Evolutionary conservation across 2,329 filamentous ascomycete genomes (phyloP), one percentile per base, ranked within the genome.

Genomic region (Paraconiothyrium brasiliense): DNA sequence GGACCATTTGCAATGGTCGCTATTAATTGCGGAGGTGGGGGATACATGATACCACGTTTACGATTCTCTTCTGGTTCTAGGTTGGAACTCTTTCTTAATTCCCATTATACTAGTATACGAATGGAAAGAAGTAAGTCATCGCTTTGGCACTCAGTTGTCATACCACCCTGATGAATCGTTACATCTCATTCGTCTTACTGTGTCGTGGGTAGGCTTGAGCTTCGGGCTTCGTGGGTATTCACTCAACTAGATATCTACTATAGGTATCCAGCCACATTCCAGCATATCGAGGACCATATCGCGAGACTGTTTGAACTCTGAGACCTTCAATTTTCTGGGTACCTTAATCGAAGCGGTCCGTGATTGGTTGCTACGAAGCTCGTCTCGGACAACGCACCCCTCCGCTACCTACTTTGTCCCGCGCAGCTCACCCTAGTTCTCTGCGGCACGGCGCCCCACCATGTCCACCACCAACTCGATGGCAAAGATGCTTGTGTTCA

Each of bases 381-480:
- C 46, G 41, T 16, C 34, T 72, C 67, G 69, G 68, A 68, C 64
- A 35, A 57, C 57, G 69, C 67, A 70, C 67, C 62, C 41, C 56
- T 60, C 67, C 64, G 61, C 65, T 59, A 47, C 48, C 65, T 59
- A 47, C 48, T 62, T 66, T 64, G 64, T 70, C 59, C 67, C 66
- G 66, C 62, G 22, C 44, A 51, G 24, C 39, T 54, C 39, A 50
- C 35, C 55, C 54, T 58, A 51, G 30, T 30, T 30, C 47, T 47
- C 50, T 32, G 37, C 44, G 56, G 54, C 27, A 49, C 55, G 13
- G 60, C 59, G 63, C 60, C 16, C 30, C 35, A 14, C 37, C 54
- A 54, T 46, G 50, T 37, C 37, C 37, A 44, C 37, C 37, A 43
- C 22, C 16, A 41, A n/a, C 4, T 43, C 10, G 10, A 20, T 14